Evolutionary conservation across 2,329 filamentous ascomycete genomes (phyloP).

Genomic region (Massarina eburnea): DNA sequence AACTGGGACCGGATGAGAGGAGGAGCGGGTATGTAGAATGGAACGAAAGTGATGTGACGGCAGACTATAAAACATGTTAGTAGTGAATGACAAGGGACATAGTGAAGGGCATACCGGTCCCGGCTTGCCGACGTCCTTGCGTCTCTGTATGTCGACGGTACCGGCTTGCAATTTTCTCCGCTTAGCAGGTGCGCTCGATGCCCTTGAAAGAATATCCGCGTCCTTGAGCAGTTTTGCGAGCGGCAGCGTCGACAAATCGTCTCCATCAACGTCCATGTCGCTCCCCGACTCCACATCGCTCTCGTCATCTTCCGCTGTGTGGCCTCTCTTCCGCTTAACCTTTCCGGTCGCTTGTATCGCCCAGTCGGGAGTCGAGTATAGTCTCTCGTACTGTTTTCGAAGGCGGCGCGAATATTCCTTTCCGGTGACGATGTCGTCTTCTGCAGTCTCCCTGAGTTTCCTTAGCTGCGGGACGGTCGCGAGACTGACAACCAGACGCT

Average conservation of each 20-base stretch:
- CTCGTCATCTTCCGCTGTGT: slow-evolving; percentile 43
- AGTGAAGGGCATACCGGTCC: slow-evolving; percentile 60
- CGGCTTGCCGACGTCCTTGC: slow-evolving; percentile 78
- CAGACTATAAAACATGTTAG: slow-evolving; percentile 51
- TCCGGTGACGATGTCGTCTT: slow-evolving; percentile 83
- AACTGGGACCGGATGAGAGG: slow-evolving; percentile 83
- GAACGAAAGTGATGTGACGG: slow-evolving; percentile 83
- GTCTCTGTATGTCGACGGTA: slow-evolving; percentile 84
- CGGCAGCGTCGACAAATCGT: slow-evolving; percentile 67
- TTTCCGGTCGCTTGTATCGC: slow-evolving; percentile 50
- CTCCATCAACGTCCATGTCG: slow-evolving; percentile 54
- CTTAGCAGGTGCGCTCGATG: slow-evolving; percentile 54
- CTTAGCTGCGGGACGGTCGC: slow-evolving; percentile 73
- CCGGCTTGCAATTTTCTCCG: slow-evolving; percentile 79
- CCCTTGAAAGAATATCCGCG: slow-evolving; percentile 64
- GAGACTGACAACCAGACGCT: slow-evolving; percentile 80
- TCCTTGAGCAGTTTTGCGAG: slow-evolving; percentile 79
- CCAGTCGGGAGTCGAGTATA: slow-evolving; percentile 66
- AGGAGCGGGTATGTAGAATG: slow-evolving; percentile 87
- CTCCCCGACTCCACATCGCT: slow-evolving; percentile 56
- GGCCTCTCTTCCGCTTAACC: slow-evolving; percentile 51
- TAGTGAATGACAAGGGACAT: background rate
- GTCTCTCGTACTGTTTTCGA: slow-evolving; percentile 71
- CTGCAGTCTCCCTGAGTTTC: slow-evolving; percentile 78
- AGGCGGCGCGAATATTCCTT: slow-evolving; percentile 81